Conservation (phyloP, 169 alveolate genomes). For the Plasmodium reichenowi region DNA sequence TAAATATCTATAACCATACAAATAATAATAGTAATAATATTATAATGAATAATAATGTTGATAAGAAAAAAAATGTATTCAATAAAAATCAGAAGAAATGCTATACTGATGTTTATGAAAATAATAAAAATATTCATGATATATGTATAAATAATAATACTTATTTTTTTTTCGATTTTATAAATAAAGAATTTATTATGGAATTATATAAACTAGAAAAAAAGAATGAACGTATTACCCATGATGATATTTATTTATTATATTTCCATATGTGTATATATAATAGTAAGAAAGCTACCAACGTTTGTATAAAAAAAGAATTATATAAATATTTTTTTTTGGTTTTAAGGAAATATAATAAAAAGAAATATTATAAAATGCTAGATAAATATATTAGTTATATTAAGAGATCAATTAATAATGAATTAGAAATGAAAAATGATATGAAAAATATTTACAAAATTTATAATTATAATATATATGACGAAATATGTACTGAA, state of each 20-base stretch:
- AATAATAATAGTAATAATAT: too few relatives aligned
- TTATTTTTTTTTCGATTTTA: slow-evolving; percentile 30
- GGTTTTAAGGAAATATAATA: slow-evolving; percentile 52
- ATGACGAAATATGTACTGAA: slow-evolving; percentile 23
- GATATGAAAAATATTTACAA: slow-evolving; percentile 40
- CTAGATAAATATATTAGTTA: slow-evolving; percentile 37
- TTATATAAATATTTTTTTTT: slow-evolving; percentile 60
- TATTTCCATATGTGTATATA: slow-evolving; percentile 55
- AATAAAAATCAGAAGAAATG: not conserved
- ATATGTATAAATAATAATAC: slow-evolving; percentile 21
- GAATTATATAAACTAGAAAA: slow-evolving; percentile 10
- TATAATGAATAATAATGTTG: not conserved
- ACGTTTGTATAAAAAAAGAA: slow-evolving; percentile 30
- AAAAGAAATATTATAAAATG: slow-evolving; percentile 53
- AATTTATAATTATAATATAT: slow-evolving; percentile 47
- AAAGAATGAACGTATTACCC: slow-evolving; percentile 37
- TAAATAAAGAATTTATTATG: slow-evolving; percentile 28
- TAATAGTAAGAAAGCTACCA: slow-evolving; percentile 58
- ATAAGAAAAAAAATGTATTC: not conserved
- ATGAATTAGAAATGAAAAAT: slow-evolving; percentile 36
- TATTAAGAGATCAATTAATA: slow-evolving; percentile 4
- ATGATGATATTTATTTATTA: slow-evolving; percentile 49
- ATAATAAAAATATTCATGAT: not conserved
- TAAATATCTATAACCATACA: too few relatives aligned
- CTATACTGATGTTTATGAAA: not conserved